phyloP scores from a whole-genome alignment of 192 early-diverging fungal species.

The Rhizophagus clarus region DNA sequence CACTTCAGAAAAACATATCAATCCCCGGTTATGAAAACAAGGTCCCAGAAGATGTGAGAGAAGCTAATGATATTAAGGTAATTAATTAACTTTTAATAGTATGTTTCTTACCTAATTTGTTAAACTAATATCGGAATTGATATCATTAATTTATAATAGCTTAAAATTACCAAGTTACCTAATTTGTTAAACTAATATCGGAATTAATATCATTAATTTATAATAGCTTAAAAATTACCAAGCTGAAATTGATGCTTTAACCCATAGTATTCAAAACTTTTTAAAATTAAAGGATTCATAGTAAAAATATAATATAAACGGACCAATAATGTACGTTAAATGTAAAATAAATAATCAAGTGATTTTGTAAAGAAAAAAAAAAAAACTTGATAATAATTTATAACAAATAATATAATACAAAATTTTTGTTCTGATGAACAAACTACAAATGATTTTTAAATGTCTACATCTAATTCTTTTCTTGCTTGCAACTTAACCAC shows the following conservation, averaged over 20 bases:
- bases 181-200: background rate
- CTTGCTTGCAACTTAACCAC: background rate
- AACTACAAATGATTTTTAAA: background rate
- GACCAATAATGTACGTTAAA: too few species aligned
- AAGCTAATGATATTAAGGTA: constrained; percentile 60
- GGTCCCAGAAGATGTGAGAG: constrained; percentile 72
- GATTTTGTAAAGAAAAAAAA: too few species aligned
- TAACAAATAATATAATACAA: too few species aligned
- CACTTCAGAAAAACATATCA: constrained; percentile 62
- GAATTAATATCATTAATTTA: background rate
- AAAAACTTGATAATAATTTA: too few species aligned
- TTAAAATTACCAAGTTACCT: too few species aligned
- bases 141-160: too few species aligned
- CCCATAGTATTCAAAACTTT: constrained; percentile 69
- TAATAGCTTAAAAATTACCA: constrained; percentile 69
- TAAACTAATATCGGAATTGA: background rate
- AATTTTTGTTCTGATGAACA: too few species aligned
- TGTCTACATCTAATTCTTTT: constrained; percentile 14
- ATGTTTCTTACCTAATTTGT: background rate
- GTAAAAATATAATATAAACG: background rate
- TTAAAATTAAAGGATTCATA: constrained; percentile 56
- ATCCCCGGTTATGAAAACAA: constrained; percentile 70
- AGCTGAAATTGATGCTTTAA: constrained; percentile 75
- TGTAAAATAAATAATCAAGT: too few species aligned
- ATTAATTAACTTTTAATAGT: background rate